These are phyloP conservation scores for Globisporangium nodosum DNA, from an alignment of 352 stramenopile genomes.

Conservation along the genomic window DNA sequence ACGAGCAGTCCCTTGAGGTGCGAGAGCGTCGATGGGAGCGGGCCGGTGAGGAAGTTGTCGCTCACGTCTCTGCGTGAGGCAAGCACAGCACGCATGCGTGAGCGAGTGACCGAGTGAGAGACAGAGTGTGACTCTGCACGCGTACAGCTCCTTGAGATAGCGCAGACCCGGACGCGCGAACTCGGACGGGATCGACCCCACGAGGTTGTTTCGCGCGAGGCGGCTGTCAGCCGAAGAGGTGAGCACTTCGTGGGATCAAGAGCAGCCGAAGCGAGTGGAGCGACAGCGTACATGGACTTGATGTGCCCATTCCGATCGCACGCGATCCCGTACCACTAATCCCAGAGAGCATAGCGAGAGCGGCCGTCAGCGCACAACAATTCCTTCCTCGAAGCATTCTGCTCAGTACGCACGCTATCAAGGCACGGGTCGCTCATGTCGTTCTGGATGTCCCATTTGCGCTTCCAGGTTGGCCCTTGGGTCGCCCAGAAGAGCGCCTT, in stretches of 20 bases:
- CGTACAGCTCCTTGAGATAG: slow-evolving; percentile 55
- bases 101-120: not conserved
- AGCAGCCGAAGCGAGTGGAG: not conserved
- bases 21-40: slow-evolving; percentile 41
- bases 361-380: not conserved
- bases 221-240: slow-evolving; percentile 15
- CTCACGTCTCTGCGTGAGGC: slow-evolving; percentile 42
- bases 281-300: slow-evolving; percentile 35
- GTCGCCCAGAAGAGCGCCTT: slow-evolving; percentile 67
- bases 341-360: not conserved
- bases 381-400: not conserved
- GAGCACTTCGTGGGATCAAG: not conserved
- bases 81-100: not conserved
- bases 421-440: slow-evolving; percentile 58
- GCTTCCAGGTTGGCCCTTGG: slow-evolving; percentile 37
- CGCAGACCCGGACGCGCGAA: slow-evolving; percentile 42
- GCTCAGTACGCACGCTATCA: slow-evolving; percentile 22
- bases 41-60: slow-evolving; percentile 56
- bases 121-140: not conserved
- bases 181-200: slow-evolving; percentile 43
- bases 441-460: slow-evolving; percentile 62
- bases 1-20: slow-evolving; percentile 25
- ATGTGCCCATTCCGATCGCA: slow-evolving; percentile 51
- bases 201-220: slow-evolving; percentile 59
- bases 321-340: slow-evolving; percentile 59